phyloP scores from a whole-genome alignment of 1,139 yeast genomes.

The Suhomyces kunorum region DNA sequence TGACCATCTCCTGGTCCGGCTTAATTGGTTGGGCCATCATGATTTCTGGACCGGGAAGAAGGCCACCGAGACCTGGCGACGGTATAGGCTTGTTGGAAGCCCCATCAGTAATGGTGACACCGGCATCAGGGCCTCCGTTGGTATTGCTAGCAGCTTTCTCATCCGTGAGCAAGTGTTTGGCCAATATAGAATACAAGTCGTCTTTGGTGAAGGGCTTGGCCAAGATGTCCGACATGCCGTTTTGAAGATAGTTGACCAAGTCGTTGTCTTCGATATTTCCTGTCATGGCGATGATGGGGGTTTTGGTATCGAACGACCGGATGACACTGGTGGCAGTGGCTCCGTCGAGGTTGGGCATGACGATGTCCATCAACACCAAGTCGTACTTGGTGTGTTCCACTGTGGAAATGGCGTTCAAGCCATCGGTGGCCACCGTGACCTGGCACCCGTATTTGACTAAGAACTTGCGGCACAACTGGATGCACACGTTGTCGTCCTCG shows the following conservation, averaged over 20 bases:
- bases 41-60: conserved; percentile 3
- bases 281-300: conserved; percentile 94
- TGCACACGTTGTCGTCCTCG: conserved; percentile 85
- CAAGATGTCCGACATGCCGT: conserved; percentile 88
- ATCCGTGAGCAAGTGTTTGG: conserved; percentile 56
- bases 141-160: conserved; percentile 12
- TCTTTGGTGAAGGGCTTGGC: conserved; percentile 92
- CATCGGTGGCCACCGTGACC: conserved; percentile 91
- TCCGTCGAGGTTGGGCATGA: conserved; percentile 93
- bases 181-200: conserved; percentile 72
- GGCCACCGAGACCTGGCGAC: conserved; percentile 3
- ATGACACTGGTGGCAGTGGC: conserved; percentile 89
- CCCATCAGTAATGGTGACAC: conserved; percentile 7
- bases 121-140: conserved; percentile 1
- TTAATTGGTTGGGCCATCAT: conserved; percentile 7
- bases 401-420: conserved; percentile 80
- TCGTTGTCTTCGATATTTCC: conserved; percentile 83
- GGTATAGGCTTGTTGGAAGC: conserved; percentile 4
- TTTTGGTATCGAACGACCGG: conserved; percentile 74
- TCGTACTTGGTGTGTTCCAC: conserved; percentile 78
- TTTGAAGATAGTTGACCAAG: conserved; percentile 74
- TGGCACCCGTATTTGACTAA: conserved; percentile 86
- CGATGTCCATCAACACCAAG: conserved; percentile 87
- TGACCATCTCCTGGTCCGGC: conserved; percentile 9
- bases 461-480: conserved; percentile 75